Base-by-base conservation (phyloP, 495 filamentous ascomycete species). In the Aspergillus taichungensis region DNA sequence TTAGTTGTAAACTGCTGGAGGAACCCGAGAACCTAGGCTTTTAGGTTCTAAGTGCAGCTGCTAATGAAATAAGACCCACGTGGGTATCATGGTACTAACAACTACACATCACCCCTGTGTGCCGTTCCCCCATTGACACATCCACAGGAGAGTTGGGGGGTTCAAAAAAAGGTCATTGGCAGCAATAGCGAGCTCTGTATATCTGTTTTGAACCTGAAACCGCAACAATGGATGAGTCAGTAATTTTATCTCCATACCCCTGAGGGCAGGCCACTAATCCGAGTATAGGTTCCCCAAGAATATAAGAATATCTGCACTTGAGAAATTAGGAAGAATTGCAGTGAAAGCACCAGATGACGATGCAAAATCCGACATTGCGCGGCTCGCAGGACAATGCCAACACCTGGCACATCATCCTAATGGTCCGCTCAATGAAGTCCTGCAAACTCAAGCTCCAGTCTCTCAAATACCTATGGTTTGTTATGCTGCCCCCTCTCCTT, bases 281-380 rank as follows among this genome's bases (percentile, higher is more conserved):
- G 24, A 36, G 18, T 46, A 11, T 35, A 73, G 69, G 27, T 56
- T 65, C 27, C 61, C 60, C 31, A 52, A 51, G 46, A 59, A 74
- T 44, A 75, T 84, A 43, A 77, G 82, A 62, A 71, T 71, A 44
- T 71, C 72, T 37, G 84, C 85, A 31, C 68, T 90, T 51, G 72
- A 83, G 63, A 85, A 84, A 61, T 80, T 90, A 45, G 85, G 83
- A 46, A 70, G 69, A 8, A 51, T 73, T 40, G 66, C 78, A 77
- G 50, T 81, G 72, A 36, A 82, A 34, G 61, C 75, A 24, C 68
- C 74, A 45, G 64, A 73, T 13, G 59, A 68, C n/a, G 76, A 77
- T 54, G 71, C 78, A 52, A 72, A 67, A 46, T 78, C 77, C n/a
- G 82, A 85, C 48, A 72, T 90, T 40, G 70, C 74, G 24, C 72